Base-by-base conservation (phyloP, 257 asterid species). In the Lantana camara region DNA sequence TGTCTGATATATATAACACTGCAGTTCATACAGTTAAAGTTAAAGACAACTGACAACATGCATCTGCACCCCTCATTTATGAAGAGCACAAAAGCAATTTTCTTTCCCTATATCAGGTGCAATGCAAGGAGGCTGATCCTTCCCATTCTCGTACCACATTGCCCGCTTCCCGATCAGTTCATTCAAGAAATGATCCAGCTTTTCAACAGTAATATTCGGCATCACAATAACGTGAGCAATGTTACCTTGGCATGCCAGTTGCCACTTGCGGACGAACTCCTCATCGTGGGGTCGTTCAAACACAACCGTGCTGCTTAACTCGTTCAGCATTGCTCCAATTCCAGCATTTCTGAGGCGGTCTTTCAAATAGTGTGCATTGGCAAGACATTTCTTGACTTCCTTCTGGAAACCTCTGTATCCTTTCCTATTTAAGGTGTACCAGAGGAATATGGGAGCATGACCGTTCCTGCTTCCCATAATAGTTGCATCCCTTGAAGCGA, bases 391-490 rank as follows among this genome's bases (percentile, higher is more conserved):
- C 44, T 87, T 97, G 70, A 93, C 97, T 80, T 93, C 99, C 57
- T 90, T 93, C 60, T 85, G 99, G 85, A 87, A 90, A 11, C 97
- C 99, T 75, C 78, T 79, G 82, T 93, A 93, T 41, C 97, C 99
- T 75, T 93, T 93, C 63, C 81, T 76, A 82, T 90, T 93, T 69
- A 87, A 75, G 15, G 99, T 90, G 82, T 84, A 90, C 99, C 99
- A 93, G 7, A 93, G 82, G 81, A 93, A 93, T 71, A 93, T 81
- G 20, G 99, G 97, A 37, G 99, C 97, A 57, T 93, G 99, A 24
- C 99, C 99, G 11, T 93, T 93, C 42, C 99, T 82, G 77, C 97
- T 90, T 38, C 99, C 99, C 99, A 93, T 89, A 82, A 93, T 93
- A 45, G 97, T 93, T n/a, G 99, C 99, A 41, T 93, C 99, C 76